Percentiles rank a stretch among this genome's conserved stretches.
Conservation (phyloP, 805 yeast species). For the Candida vartiovaarae region DNA sequence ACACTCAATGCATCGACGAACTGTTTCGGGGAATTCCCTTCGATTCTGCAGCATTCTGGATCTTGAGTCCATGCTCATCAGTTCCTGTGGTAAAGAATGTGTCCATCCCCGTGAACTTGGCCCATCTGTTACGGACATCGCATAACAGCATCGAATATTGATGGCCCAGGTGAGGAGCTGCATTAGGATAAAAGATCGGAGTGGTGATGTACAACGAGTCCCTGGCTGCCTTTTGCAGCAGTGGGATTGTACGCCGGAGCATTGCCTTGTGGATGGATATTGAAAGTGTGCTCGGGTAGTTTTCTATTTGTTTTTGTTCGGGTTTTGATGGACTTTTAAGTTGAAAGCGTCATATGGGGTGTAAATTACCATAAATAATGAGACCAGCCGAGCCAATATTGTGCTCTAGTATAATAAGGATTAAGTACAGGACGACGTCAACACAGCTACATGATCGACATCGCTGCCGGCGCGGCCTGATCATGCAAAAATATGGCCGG, state of each 20-base stretch:
- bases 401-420: background rate
- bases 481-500: too few relatives aligned
- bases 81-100: constrained; percentile 81
- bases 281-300: background rate
- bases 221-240: constrained; percentile 1
- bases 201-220: constrained; percentile 56
- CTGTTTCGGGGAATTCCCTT: constrained; percentile 47
- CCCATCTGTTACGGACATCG: constrained; percentile 78
- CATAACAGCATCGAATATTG: constrained; percentile 79
- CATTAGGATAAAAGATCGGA: constrained; percentile 95
- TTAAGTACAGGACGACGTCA: too few relatives aligned
- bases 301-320: background rate
- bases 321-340: background rate
- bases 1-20: constrained; percentile 68
- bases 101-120: constrained; percentile 33
- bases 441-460: too few relatives aligned
- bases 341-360: too few relatives aligned
- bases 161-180: constrained; percentile 92
- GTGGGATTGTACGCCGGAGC: constrained; percentile 6
- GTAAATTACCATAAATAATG: too few relatives aligned
- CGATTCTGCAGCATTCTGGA: constrained; percentile 73
- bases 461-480: too few relatives aligned
- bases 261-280: background rate
- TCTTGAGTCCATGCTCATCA: constrained; percentile 94
- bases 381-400: too few relatives aligned